Conservation (phyloP, 306 rosid genomes). For the Rosa chinensis region DNA sequence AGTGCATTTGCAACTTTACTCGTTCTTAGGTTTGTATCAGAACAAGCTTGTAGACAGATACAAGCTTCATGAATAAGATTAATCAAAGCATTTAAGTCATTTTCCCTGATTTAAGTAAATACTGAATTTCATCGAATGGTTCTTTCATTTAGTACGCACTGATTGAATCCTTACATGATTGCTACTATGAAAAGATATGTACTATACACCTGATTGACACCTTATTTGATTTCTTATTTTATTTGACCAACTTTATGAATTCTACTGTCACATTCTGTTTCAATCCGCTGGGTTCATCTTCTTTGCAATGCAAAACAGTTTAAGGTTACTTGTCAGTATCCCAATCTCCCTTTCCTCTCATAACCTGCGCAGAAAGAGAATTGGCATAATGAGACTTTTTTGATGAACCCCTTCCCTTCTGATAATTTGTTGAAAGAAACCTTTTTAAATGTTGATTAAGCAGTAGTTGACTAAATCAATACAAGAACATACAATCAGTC, state of each 20-base stretch:
- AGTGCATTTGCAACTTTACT: no score
- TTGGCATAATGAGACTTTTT: neutral
- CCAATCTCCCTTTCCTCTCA: neutral
- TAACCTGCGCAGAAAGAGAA: neutral
- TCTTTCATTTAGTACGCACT: neutral
- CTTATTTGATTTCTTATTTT: neutral
- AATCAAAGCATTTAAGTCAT: neutral
- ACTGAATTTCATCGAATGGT: neutral
- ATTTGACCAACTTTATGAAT: neutral
- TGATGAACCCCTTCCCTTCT: neutral
- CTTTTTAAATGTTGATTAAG: neutral
- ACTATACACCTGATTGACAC: neutral
- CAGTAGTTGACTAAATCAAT: neutral
- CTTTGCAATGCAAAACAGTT: neutral
- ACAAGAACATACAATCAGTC: neutral
- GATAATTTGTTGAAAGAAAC: neutral
- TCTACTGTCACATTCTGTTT: neutral
- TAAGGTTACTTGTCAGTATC: neutral
- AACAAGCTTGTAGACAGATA: neutral
- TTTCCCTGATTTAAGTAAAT: neutral
- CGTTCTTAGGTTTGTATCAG: no score
- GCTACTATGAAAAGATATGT: neutral
- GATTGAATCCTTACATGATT: neutral
- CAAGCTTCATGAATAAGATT: neutral
- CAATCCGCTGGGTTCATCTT: conserved; percentile 8